Evolutionary conservation across 306 rosid genomes (phyloP), one percentile per base, ranked within the genome.

Genomic region (Canavalia ensiformis): DNA sequence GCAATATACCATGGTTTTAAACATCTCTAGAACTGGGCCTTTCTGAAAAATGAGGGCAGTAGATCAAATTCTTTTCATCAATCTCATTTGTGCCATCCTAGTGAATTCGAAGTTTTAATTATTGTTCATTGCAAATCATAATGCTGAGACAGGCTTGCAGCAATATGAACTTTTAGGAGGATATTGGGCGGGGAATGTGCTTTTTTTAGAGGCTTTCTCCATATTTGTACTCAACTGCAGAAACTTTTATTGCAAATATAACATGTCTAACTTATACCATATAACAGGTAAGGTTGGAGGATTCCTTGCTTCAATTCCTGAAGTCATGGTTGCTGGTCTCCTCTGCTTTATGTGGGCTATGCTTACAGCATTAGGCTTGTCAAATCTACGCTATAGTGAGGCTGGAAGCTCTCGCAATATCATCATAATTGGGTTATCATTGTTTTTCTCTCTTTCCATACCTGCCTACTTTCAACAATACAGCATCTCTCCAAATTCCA

Each of bases 391-490:
- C 11, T 95, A 95, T 65, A 95, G 98, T 80, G 99, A 95, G 88
- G 99, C 99, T 3, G 99, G 99, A 80, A 95, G 99, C 90, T 95
- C 99, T 81, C 97, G 99, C 58, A 95, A 95, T 80, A 90, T 95
- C 83, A 95, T 95, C 83, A 93, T 95, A 47, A 97, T 95, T 29
- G 99, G 99, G 63, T 88, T 95, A 80, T 91, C 99, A 37, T 86
- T 95, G 89, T 95, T 95, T 85, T 88, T 95, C 88, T 92, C 99
- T 6, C 97, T 95, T 75, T 95, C 99, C 47, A 76, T 95, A 75
- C 99, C 99, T 5, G 93, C 99, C 78, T 95, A 95, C 90, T 93
- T 92, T 88, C 99, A 95, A 88, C 99, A 93, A 76, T 95, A 95
- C 9, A 97, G 97, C 82, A 80, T 92, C 82, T 88, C 98, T 68